Evolutionary conservation across 768 basidiomycete genomes (phyloP).

Genomic region (Boletus barrowsii): DNA sequence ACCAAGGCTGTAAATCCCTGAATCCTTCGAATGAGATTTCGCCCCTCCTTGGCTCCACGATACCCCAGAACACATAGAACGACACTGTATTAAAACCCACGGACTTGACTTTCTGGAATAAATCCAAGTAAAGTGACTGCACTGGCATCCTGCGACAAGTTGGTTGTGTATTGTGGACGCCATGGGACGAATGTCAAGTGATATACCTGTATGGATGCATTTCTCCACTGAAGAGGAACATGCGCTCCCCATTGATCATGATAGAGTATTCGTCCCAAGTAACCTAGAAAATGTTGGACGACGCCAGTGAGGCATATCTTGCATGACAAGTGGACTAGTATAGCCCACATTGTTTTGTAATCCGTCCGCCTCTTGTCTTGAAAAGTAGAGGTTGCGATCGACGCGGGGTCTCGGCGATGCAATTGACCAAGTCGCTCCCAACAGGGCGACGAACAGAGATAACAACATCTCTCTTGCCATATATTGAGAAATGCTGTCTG

Average conservation of each 20-base stretch:
- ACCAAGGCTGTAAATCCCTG: constrained; percentile 29
- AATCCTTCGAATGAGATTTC: constrained; percentile 53
- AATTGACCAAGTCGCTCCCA: constrained; percentile 8
- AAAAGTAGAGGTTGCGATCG: constrained; percentile 15
- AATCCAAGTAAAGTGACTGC: constrained; percentile 39
- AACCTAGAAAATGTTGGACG: constrained; percentile 27
- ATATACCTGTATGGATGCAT: constrained; percentile 54
- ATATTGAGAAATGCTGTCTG: not conserved
- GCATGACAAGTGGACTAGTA: not conserved
- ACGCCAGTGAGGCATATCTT: not conserved
- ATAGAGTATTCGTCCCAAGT: constrained; percentile 62
- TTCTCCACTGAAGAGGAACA: constrained; percentile 61
- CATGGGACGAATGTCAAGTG: not conserved
- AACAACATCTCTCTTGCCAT: not conserved
- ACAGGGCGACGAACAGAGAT: constrained; percentile 8
- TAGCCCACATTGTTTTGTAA: constrained; percentile 18
- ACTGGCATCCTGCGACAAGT: constrained; percentile 34
- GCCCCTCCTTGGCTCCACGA: constrained; percentile 39
- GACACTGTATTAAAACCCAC: constrained; percentile 40
- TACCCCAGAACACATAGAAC: constrained; percentile 59
- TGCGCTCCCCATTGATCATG: constrained; percentile 52
- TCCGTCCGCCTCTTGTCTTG: constrained; percentile 10
- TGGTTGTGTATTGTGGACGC: not conserved
- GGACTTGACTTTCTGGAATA: constrained; percentile 62
- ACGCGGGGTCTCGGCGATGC: constrained; percentile 7